A percentile compares a stretch with the other conserved stretches of the same genome.
Evolutionary conservation across 495 filamentous ascomycete genomes (phyloP).

Genomic region (Cetradonia linearis): DNA sequence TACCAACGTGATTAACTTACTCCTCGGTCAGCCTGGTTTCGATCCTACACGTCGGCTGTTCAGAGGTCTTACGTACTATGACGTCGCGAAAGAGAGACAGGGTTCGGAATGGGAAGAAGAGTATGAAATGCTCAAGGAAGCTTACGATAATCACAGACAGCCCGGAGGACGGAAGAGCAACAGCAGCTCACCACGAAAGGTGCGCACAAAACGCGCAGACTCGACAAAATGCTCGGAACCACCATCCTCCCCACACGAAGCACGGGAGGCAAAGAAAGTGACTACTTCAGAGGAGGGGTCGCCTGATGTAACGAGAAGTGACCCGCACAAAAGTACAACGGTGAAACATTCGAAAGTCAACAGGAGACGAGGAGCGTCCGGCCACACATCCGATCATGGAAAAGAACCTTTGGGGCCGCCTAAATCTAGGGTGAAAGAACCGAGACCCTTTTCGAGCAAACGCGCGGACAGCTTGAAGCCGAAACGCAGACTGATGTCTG

Average conservation of each 20-base stretch:
- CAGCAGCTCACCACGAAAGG: conserved; percentile 45
- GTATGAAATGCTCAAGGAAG: conserved; percentile 65
- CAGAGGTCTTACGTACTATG: conserved; percentile 67
- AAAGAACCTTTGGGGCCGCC: conserved; percentile 36
- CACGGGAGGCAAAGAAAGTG: conserved; percentile 19
- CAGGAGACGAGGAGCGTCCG: conserved; percentile 39
- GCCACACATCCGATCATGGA: conserved; percentile 44
- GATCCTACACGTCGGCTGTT: conserved; percentile 60
- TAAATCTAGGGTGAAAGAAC: conserved; percentile 35
- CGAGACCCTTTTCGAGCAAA: conserved; percentile 30
- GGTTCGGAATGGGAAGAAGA: conserved; percentile 89
- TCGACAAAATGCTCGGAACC: conserved; percentile 28
- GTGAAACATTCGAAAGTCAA: conserved; percentile 38
- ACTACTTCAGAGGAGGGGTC: conserved; percentile 22
- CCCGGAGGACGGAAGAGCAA: conserved; percentile 35
- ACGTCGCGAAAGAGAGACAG: conserved; percentile 68
- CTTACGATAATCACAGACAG: conserved; percentile 57
- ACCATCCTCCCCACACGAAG: conserved; percentile 25
- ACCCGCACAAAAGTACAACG: conserved; percentile 32
- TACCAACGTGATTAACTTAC: conserved; percentile 64
- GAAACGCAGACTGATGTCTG: conserved; percentile 49
- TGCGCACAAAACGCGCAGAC: conserved; percentile 48
- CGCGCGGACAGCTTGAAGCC: conserved; percentile 47
- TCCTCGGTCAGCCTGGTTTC: conserved; percentile 68
- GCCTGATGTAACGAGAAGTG: conserved; percentile 34